A percentile compares a stretch with the other conserved stretches of the same genome.
Evolutionary conservation across 164 flowering plant genomes (phyloP).

Genomic region (Dillenia turbinata): DNA sequence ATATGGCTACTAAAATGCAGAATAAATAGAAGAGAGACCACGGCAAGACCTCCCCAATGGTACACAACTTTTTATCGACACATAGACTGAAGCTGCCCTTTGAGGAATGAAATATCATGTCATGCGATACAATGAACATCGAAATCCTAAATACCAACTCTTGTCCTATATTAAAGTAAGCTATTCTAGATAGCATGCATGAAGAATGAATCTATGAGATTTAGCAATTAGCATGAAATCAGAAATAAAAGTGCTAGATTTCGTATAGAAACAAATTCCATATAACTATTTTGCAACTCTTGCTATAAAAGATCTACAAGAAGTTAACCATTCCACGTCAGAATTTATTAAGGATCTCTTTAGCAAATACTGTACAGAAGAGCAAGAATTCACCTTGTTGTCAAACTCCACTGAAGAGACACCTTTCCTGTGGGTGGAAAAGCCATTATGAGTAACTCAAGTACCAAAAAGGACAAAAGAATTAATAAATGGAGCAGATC

Average conservation of each 20-base stretch:
- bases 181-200: no score
- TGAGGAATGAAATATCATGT: neutral
- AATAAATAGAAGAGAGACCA: no score
- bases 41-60: no score
- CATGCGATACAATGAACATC: neutral
- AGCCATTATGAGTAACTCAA: neutral
- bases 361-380: neutral
- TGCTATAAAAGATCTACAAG: neutral
- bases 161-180: no score
- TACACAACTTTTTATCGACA: neutral
- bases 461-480: no score
- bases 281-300: neutral
- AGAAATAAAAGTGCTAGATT: neutral
- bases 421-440: slow-evolving; percentile 38
- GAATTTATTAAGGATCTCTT: no score
- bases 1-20: no score
- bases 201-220: no score
- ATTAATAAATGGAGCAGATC: no score
- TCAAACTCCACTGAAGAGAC: slow-evolving; percentile 71
- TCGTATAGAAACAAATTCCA: neutral
- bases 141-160: neutral
- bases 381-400: slow-evolving; percentile 45
- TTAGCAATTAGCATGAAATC: neutral
- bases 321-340: neutral
- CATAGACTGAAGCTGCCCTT: neutral